Conservation (phyloP, 2,329 filamentous ascomycete genomes). For the Aspergillus proliferans region DNA sequence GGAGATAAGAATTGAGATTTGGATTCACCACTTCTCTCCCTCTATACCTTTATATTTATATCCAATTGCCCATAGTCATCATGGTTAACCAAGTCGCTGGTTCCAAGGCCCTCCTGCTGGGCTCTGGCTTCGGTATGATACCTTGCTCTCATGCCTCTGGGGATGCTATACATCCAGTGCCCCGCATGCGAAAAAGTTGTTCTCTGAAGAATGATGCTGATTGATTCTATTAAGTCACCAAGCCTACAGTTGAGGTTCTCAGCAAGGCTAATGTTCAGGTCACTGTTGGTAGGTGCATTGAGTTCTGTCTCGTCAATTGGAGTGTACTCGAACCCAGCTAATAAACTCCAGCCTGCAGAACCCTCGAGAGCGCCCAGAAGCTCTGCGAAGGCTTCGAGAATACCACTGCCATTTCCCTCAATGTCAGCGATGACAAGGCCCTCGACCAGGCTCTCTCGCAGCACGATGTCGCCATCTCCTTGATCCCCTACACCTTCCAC, state of each 20-base stretch:
- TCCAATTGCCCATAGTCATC: conserved; percentile 13
- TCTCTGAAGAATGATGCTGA: conserved; percentile 3
- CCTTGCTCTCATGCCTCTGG: conserved; percentile 1
- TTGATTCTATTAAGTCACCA: conserved; percentile 43
- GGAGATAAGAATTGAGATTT: not conserved
- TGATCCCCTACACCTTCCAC: conserved; percentile 92
- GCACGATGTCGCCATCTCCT: conserved; percentile 68
- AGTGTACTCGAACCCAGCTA: not conserved
- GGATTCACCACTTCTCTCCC: conserved; percentile 6
- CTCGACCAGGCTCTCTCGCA: conserved; percentile 76
- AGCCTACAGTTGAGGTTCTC: conserved; percentile 60
- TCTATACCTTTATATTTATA: conserved; percentile 8
- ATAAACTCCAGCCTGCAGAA: conserved; percentile 64
- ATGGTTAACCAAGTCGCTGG: conserved; percentile 33
- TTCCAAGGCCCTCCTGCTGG: conserved; percentile 34
- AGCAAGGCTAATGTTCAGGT: conserved; percentile 55
- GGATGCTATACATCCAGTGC: conserved; percentile 7
- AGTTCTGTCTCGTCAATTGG: not conserved
- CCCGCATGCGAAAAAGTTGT: conserved; percentile 12
- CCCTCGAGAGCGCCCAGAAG: conserved; percentile 67
- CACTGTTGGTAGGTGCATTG: conserved; percentile 53
- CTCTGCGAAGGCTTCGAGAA: conserved; percentile 67
- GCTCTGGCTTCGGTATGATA: conserved; percentile 32
- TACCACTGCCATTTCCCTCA: conserved; percentile 71
- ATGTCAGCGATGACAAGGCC: conserved; percentile 69